Conservation (phyloP, 805 yeast genomes). For the Sugiyamaella valdiviana region DNA sequence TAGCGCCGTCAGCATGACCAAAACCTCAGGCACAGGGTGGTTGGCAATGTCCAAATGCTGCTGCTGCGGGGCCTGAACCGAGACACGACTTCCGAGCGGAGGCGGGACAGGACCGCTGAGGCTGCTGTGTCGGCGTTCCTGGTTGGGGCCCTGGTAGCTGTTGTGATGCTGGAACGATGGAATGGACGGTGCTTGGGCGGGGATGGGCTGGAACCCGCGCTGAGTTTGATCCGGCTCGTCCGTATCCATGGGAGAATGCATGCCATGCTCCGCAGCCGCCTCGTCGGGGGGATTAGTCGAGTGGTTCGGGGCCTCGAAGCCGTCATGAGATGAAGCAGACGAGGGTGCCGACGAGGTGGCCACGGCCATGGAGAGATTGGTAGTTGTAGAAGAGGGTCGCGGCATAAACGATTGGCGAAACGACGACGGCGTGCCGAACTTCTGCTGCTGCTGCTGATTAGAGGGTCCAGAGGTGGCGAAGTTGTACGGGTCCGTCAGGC, state of each 20-base stretch:
- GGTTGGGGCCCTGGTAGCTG: background rate
- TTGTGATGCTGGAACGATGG: background rate
- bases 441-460: background rate
- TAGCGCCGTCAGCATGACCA: conserved; percentile 78
- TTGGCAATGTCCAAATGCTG: conserved; percentile 60
- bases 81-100: too few relatives aligned
- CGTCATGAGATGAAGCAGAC: conserved; percentile 25
- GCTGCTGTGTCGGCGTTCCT: conserved; percentile 31
- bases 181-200: background rate
- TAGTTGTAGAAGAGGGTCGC: conserved; percentile 31
- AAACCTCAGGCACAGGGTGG: conserved; percentile 72
- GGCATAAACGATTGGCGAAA: conserved; percentile 28
- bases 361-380: conserved; percentile 25
- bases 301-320: background rate
- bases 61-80: conserved; percentile 2
- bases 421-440: background rate
- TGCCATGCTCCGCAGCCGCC: background rate
- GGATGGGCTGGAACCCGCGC: background rate
- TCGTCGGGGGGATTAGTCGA: background rate
- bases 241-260: background rate
- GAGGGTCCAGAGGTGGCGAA: conserved; percentile 8
- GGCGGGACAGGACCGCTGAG: conserved; percentile 21
- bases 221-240: background rate
- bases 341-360: conserved; percentile 31
- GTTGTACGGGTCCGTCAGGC: conserved; percentile 20